Base-by-base conservation (phyloP, 2,329 filamentous ascomycete genomes). In the Fusarium camptoceras region DNA sequence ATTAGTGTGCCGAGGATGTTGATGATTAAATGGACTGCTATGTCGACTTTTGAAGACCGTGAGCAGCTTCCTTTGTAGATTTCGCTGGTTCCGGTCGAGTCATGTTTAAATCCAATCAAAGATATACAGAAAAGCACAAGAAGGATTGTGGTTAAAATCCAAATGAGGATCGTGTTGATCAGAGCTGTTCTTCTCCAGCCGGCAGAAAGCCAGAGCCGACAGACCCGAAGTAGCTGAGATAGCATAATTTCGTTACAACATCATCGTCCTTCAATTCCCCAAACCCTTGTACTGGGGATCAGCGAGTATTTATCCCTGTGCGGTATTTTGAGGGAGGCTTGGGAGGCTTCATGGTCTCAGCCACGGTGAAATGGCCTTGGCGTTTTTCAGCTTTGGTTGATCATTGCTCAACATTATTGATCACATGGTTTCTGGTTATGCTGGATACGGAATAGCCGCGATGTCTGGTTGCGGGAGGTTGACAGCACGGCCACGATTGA, bases 181-280 rank as follows among this genome's bases (percentile, higher is more conserved):
- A 37, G 6, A 0, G 34, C 34, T 12, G 34, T 37, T n/a, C 34
- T 37, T 37, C 34, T 0, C 34, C 34, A 37, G 34, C 34, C 34
- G 3, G 34, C 34, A 1, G 34, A 37, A 12, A 37, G 34, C 34
- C 34, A 37, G 0, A n/a, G 34, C 10, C 3, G 2, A 2, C 34
- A n/a, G 12, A 37, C 18, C 34, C 31, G 3, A 0, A 11, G 1
- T 2, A 10, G 0, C 11, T n/a, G 1, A 0, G 10, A n/a, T 11
- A 37, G 11, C 34, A 37, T 37, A 0, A 12, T 37, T 37, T 37
- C 10, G 34, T n/a, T 12, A n/a, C 18, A 37, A 18, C 34, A n/a
- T 34, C 30, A 16, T 31, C 30, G 2, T 7, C 4, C 4, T 34
- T 1, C 30, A n/a, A n/a, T 9, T 34, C 7, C 3, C 7, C 2